Base-by-base conservation (phyloP, 768 basidiomycete genomes). In the Lentinula guzmanii region DNA sequence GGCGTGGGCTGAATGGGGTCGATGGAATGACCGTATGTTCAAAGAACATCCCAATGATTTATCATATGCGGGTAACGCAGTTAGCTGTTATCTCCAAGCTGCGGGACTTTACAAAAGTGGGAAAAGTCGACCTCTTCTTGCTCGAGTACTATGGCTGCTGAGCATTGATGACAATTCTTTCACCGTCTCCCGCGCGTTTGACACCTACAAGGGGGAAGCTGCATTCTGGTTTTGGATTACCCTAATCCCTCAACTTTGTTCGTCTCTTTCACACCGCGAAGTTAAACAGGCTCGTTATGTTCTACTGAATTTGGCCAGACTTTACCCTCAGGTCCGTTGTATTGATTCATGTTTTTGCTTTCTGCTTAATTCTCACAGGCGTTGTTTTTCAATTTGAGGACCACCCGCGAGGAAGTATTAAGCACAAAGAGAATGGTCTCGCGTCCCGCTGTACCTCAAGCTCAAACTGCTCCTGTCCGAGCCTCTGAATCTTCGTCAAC, bases 181-280 rank as follows among this genome's bases (percentile, higher is more conserved):
- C 62, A 84, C 85, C 1, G 86, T 91, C 60, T 87, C 89, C 24
- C 82, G 87, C 48, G 88, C 90, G 0, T 97, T 97, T 67, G 95
- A 98, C 70, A 89, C 87, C 24, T 97, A 97, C 75, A 96, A 95
- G 71, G 96, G 96, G 62, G 96, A 98, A 69, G 86, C 92, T 3
- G 94, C 94, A 11, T 91, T 90, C 65, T 99, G 97, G 97, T 98
- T 93, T 72, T 99, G 97, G 97, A 95, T 99, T 66, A 91, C 96
- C 1, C 78, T 98, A 61, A 94, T 97, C 50, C 97, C 97, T 3
- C 96, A 99, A 69, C 82, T 99, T 8, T 87, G 94, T 65, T 72
- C 90, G 58, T 95, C 96, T 1, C 80, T 99, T 43, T 90, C 90
- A 1, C 89, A 95, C 63, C 85, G 93, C 37, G 97, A 99, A 73